These are phyloP conservation scores for Penicillium parvum DNA, from an alignment of 495 filamentous ascomycete species.

Conservation along the genomic window DNA sequence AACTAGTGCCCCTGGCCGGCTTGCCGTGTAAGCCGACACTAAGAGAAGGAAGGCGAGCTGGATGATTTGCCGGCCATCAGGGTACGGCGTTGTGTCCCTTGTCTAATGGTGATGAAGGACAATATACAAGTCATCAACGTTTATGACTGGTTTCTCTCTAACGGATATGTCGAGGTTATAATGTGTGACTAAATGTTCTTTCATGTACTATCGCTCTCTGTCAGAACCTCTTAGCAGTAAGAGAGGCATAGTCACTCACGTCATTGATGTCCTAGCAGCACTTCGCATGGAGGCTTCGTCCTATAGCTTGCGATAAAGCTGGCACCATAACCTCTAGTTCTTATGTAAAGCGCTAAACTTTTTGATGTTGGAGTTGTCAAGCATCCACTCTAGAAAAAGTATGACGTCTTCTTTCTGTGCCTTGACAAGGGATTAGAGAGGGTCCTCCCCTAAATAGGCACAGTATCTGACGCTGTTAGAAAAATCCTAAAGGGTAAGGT, in stretches of 20 bases:
- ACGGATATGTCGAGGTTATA: slow-evolving; percentile 12
- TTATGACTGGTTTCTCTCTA: slow-evolving; percentile 13
- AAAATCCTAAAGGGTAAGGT: background rate
- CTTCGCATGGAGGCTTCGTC: slow-evolving; percentile 9
- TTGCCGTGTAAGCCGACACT: slow-evolving; percentile 9
- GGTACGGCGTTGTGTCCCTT: slow-evolving; percentile 8
- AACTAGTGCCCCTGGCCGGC: slow-evolving; percentile 9
- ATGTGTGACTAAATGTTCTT: slow-evolving; percentile 6
- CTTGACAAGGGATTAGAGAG: slow-evolving; percentile 1
- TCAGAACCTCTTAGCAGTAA: background rate
- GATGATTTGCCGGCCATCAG: slow-evolving; percentile 10
- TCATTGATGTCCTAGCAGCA: slow-evolving; percentile 8
- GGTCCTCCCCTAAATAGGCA: slow-evolving; percentile 6
- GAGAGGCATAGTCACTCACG: background rate
- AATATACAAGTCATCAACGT: slow-evolving; percentile 15
- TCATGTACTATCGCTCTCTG: slow-evolving; percentile 6
- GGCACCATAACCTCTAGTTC: slow-evolving; percentile 7
- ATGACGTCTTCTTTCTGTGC: slow-evolving; percentile 7
- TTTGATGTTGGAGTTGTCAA: slow-evolving; percentile 5
- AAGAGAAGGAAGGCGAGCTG: slow-evolving; percentile 12
- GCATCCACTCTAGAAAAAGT: slow-evolving; percentile 6
- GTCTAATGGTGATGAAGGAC: slow-evolving; percentile 11
- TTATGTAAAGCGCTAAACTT: slow-evolving; percentile 9
- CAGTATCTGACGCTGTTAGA: slow-evolving; percentile 1
- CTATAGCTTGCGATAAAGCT: slow-evolving; percentile 12